Percentiles rank a stretch among this genome's conserved stretches.
Evolutionary conservation across 2,329 filamentous ascomycete species (phyloP).

Genomic region (Exophiala aquamarina): DNA sequence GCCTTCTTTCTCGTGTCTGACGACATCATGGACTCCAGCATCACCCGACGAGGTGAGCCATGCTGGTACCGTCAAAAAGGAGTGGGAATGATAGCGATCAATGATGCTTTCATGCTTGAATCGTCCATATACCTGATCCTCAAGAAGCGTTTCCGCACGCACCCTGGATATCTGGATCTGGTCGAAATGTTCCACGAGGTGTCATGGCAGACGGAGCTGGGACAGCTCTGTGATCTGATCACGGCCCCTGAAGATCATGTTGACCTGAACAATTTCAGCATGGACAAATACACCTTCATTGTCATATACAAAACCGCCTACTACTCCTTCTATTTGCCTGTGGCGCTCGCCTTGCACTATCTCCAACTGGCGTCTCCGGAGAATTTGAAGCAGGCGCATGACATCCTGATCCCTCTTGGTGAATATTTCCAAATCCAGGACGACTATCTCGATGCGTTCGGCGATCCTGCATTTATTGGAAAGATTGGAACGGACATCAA

Average conservation of each 20-base stretch:
- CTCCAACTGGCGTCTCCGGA: conserved; percentile 79
- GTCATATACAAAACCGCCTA: conserved; percentile 99
- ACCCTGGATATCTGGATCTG: conserved; percentile 86
- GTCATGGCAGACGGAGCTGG: conserved; percentile 90
- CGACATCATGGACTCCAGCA: conserved; percentile 97
- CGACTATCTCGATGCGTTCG: conserved; percentile 98
- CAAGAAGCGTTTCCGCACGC: conserved; percentile 87
- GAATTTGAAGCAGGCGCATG: conserved; percentile 85
- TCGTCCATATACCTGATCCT: conserved; percentile 84
- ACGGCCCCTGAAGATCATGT: conserved; percentile 94
- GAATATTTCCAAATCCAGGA: conserved; percentile 99
- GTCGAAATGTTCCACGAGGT: conserved; percentile 96
- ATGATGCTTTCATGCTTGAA: conserved; percentile 97
- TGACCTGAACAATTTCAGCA: conserved; percentile 90
- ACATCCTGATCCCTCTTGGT: conserved; percentile 93
- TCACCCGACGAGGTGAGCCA: conserved; percentile 88
- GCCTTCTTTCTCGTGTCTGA: conserved; percentile 98
- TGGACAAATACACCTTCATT: conserved; percentile 96
- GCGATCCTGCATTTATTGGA: conserved; percentile 86
- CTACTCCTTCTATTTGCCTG: conserved; percentile 98
- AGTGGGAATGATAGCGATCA: conserved; percentile 96
- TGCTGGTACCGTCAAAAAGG: conserved; percentile 94
- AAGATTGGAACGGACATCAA: conserved; percentile 99
- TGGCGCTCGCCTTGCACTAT: conserved; percentile 85
- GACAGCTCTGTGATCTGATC: conserved; percentile 90